A percentile compares a stretch with the other conserved stretches of the same genome.
phyloP scores from a whole-genome alignment of 2,329 filamentous ascomycete species.

The Periglandula ipomoeae region DNA sequence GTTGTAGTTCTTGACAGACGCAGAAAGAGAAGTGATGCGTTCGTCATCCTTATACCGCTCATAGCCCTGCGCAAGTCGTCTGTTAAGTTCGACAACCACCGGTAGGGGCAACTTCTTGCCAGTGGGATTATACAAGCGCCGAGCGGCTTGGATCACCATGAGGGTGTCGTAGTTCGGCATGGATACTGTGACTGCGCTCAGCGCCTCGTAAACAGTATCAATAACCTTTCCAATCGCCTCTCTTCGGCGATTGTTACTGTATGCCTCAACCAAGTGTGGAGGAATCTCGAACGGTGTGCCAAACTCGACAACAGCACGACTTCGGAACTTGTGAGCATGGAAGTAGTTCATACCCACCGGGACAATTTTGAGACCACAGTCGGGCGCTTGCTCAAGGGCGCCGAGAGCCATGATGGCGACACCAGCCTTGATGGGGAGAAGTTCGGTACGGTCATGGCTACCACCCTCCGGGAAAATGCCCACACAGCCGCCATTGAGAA shows the following conservation, averaged over 20 bases:
- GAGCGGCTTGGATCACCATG: slow-evolving; percentile 91
- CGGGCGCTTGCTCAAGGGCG: slow-evolving; percentile 72
- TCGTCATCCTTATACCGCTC: slow-evolving; percentile 86
- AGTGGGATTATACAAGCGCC: slow-evolving; percentile 86
- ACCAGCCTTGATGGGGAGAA: slow-evolving; percentile 88
- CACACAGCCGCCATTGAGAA: slow-evolving; percentile 77
- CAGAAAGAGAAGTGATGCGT: slow-evolving; percentile 66
- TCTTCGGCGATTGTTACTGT: slow-evolving; percentile 71
- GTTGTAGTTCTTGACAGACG: slow-evolving; percentile 78
- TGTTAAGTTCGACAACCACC: slow-evolving; percentile 88
- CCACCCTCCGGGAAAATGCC: slow-evolving; percentile 97
- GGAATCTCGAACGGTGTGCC: slow-evolving; percentile 82
- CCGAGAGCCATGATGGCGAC: slow-evolving; percentile 97
- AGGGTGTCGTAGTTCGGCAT: slow-evolving; percentile 92
- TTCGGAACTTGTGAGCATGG: slow-evolving; percentile 96
- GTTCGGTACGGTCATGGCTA: slow-evolving; percentile 86
- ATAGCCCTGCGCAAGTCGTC: slow-evolving; percentile 83
- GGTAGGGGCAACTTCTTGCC: slow-evolving; percentile 89
- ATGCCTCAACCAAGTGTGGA: slow-evolving; percentile 72
- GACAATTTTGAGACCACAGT: slow-evolving; percentile 87
- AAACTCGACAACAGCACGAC: slow-evolving; percentile 90
- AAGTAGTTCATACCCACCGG: slow-evolving; percentile 99
- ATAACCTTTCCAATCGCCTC: slow-evolving; percentile 81
- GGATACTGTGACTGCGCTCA: slow-evolving; percentile 83
- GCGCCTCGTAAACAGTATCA: slow-evolving; percentile 75